These are phyloP conservation scores for Talaromyces thailandensis DNA, from an alignment of 495 filamentous ascomycete genomes.

Conservation along the genomic window DNA sequence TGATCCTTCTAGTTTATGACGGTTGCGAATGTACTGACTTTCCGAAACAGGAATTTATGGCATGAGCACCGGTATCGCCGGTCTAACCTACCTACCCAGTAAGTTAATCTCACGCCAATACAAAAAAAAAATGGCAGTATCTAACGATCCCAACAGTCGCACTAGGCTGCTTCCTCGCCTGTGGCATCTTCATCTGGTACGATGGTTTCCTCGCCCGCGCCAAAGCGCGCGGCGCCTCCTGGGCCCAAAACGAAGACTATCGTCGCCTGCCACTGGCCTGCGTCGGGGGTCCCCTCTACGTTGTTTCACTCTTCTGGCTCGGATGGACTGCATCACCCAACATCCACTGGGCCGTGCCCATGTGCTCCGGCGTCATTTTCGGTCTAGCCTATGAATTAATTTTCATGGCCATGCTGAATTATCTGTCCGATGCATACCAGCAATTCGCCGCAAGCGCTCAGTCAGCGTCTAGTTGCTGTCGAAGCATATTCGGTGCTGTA, in stretches of 20 bases:
- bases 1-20: not conserved
- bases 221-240: slow-evolving; percentile 24
- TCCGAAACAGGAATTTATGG: slow-evolving; percentile 19
- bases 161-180: slow-evolving; percentile 21
- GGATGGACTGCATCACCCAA: slow-evolving; percentile 28
- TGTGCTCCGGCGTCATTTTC: slow-evolving; percentile 28
- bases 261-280: slow-evolving; percentile 33
- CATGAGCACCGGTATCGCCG: slow-evolving; percentile 26
- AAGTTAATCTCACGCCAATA: slow-evolving; percentile 5
- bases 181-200: slow-evolving; percentile 29
- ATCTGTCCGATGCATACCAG: slow-evolving; percentile 37
- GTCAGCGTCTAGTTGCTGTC: slow-evolving; percentile 29
- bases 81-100: slow-evolving; percentile 28
- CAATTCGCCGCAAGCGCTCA: slow-evolving; percentile 33
- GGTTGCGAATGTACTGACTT: not conserved
- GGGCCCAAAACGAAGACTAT: slow-evolving; percentile 31
- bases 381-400: slow-evolving; percentile 32
- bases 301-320: slow-evolving; percentile 30
- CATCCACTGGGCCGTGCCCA: slow-evolving; percentile 32
- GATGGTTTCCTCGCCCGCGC: slow-evolving; percentile 25
- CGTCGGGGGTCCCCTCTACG: slow-evolving; percentile 28
- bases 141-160: slow-evolving; percentile 15
- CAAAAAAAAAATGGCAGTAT: not conserved
- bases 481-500: slow-evolving; percentile 31
- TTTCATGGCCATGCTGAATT: slow-evolving; percentile 40